Base-by-base conservation (phyloP, 768 basidiomycete genomes). In the Suillus americanus region DNA sequence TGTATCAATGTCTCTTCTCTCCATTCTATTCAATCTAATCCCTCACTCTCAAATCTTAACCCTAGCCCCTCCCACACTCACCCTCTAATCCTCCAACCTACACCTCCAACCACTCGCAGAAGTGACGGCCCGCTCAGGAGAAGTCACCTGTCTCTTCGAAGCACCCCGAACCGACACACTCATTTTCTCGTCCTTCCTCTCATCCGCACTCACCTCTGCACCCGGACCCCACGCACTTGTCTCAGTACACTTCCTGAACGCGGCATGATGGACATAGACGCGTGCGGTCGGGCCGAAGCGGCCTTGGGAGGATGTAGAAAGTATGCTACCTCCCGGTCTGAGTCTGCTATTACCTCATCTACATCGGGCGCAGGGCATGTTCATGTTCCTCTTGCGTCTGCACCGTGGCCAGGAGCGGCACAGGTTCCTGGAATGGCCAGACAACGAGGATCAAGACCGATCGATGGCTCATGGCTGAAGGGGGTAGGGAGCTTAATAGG, bases 401-500 rank as follows among this genome's bases (percentile, higher is more conserved):
- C 23, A 6, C 12, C 46, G n/a, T 23, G 16, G 6, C 18, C 14
- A 41, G 18, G 41, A 43, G 0, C 25, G 0, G 48, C 7, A 6
- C 62, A 43, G n/a, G 56, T 71, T 20, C 40, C 48, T 33, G 66
- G 67, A 30, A 30, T 30, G 30, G 30, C 30, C 30, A 30, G 30
- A 30, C 30, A 8, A 18, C 50, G 50, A 35, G 5, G 57, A 76
- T 25, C 79, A 83, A 62, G 77, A 76, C 33, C 86, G 86, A 67
- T 79, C 87, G 3, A 89, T 88, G 1, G 91, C 91, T 7, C 3
- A 89, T 88, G 1, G 91, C 91, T 7, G 90, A 93, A 74, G 85
- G 89, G 65, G 91, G 92, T 70, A 94, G 93, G 91, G 90, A 91
- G 67, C 82, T 91, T 65, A 94, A 93, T 65, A 86, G 91, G 10